Conservation (phyloP, 805 yeast genomes). For the Cyberlindnera amylophila region DNA sequence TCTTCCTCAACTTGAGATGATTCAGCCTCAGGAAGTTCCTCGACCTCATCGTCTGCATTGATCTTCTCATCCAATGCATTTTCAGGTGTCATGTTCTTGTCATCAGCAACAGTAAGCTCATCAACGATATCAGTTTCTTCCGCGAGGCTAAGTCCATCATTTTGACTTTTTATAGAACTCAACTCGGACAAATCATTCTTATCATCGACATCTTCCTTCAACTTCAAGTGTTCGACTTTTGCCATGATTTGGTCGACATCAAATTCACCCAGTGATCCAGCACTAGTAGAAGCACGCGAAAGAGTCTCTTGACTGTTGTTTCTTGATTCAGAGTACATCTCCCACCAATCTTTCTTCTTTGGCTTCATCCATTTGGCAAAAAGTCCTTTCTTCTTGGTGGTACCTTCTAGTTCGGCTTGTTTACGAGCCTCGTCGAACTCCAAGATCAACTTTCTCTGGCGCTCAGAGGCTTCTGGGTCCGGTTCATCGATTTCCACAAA, state of each 20-base stretch:
- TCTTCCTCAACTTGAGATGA: no score
- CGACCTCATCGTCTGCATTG: neutral
- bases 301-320: constrained; percentile 16
- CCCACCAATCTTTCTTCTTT: constrained; percentile 58
- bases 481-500: constrained; percentile 96
- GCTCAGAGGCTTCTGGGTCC: constrained; percentile 79
- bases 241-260: constrained; percentile 21
- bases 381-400: constrained; percentile 32
- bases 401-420: constrained; percentile 43
- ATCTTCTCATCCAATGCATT: neutral
- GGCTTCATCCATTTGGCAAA: constrained; percentile 48
- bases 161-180: neutral
- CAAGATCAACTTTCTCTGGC: constrained; percentile 73
- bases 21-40: neutral
- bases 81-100: neutral
- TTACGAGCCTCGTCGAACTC: constrained; percentile 87
- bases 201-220: neutral
- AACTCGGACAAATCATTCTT: neutral
- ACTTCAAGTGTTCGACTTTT: constrained; percentile 14
- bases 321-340: constrained; percentile 28
- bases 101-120: constrained; percentile 1
- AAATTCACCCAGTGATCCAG: constrained; percentile 9
- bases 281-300: constrained; percentile 1
- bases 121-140: constrained; percentile 5
- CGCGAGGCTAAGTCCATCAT: constrained; percentile 1